Percentiles rank a stretch among this genome's conserved stretches.
These are phyloP conservation scores for Dryas drummondii DNA, from an alignment of 306 rosid species.

Conservation along the genomic window DNA sequence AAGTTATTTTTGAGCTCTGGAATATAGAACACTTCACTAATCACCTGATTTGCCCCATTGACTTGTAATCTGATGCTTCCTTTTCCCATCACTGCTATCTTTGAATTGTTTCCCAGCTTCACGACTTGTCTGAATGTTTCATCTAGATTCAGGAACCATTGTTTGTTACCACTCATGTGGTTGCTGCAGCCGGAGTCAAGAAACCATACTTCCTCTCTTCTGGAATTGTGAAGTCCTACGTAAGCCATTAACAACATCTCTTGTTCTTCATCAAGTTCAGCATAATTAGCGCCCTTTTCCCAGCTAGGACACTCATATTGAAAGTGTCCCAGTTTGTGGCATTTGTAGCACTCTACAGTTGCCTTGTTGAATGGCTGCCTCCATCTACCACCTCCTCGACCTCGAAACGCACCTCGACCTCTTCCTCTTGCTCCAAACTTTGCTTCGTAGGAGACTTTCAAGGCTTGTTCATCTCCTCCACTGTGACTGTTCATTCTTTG, in stretches of 20 bases:
- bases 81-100: neutral
- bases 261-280: neutral
- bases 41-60: neutral
- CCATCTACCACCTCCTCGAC: no score
- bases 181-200: neutral
- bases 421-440: no score
- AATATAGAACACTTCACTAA: neutral
- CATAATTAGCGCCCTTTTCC: neutral
- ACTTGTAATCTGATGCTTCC: neutral
- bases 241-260: neutral
- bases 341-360: conserved; percentile 8
- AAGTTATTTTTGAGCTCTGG: neutral
- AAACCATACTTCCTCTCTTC: neutral
- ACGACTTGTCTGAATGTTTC: neutral
- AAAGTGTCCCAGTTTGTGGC: neutral
- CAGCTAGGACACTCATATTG: neutral
- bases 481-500: neutral
- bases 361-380: neutral
- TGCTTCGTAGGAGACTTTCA: neutral
- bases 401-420: no score
- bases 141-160: neutral
- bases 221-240: neutral
- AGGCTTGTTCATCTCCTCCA: neutral
- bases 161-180: neutral
- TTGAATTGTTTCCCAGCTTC: no score